Base-by-base conservation (phyloP, 75 land plant genomes). In the Chamaecyparis obtusa region DNA sequence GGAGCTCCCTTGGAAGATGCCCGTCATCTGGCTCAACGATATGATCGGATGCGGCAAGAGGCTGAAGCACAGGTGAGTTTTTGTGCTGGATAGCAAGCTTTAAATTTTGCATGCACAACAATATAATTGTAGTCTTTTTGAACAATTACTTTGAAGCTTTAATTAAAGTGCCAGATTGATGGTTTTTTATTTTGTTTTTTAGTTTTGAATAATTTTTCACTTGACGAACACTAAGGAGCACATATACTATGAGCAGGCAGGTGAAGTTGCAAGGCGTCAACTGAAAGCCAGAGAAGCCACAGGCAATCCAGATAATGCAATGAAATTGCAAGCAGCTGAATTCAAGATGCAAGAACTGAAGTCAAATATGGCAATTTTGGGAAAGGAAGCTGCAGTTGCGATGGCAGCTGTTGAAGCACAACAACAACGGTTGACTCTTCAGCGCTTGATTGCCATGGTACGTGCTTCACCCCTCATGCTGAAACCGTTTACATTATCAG, bases 381-480 rank as follows among this genome's bases (percentile, higher is more conserved):
- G 97, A 37, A 97, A 97, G 89, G 97, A 95, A 87, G 99, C 99
- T 85, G 91, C 93, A 15, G 94, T 95, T 81, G 97, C 99, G 60
- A 95, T 97, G 98, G 84, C 92, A 88, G 94, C 95, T 60, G 98
- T 97, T 48, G 98, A 97, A 90, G 92, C 94, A 71, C 98, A 97
- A 85, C 99, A 97, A 46, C 98, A 97, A 86, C 82, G 95, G 33
- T 88, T 94, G 76, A 96, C 99, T 8, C 95, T 96, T 32, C 98
- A 97, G 78, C 91, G 93, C 8, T 88, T 96, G 44, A 92, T 96
- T 86, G 90, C 95, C 2, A 94, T 95, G 98, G 96, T 96, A 90
- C 21, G 36, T 75, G 27, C 35, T 37, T 55, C 55, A 19, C 21
- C 15, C 19, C 35, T 13, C n/a, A 84, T 32, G 17, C 16, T 55